Conservation (phyloP, 2,329 filamentous ascomycete genomes). For the Colletotrichum lupini region DNA sequence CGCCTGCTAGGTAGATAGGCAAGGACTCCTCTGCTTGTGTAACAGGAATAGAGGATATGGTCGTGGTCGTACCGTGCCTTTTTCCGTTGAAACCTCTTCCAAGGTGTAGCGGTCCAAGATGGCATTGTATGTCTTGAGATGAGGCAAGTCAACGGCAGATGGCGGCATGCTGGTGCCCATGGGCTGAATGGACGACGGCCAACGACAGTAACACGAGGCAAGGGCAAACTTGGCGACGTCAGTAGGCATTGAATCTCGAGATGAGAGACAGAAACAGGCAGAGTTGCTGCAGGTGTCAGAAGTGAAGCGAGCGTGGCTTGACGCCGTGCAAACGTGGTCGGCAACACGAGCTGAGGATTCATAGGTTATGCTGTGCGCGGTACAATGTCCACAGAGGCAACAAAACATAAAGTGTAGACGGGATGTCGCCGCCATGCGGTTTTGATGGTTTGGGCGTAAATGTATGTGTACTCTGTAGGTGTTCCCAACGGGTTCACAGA, state of each 20-base stretch:
- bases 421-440: conserved; percentile 1
- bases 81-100: neutral
- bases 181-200: conserved; percentile 9
- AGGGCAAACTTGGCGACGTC: conserved; percentile 10
- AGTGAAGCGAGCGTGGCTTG: conserved; percentile 25
- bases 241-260: no score
- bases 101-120: neutral
- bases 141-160: conserved; percentile 6
- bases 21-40: neutral
- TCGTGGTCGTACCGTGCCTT: neutral
- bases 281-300: conserved; percentile 27
- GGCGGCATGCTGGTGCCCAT: conserved; percentile 17
- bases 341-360: conserved; percentile 5
- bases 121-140: conserved; percentile 10
- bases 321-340: conserved; percentile 12
- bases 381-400: neutral
- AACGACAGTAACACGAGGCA: conserved; percentile 15
- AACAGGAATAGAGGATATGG: neutral
- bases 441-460: neutral
- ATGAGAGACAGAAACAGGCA: neutral
- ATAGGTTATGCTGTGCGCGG: neutral
- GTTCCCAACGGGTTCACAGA: neutral
- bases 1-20: neutral
- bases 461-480: neutral
- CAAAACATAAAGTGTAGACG: neutral